Conservation (phyloP, 306 rosid species). For the Pyrus betulifolia region DNA sequence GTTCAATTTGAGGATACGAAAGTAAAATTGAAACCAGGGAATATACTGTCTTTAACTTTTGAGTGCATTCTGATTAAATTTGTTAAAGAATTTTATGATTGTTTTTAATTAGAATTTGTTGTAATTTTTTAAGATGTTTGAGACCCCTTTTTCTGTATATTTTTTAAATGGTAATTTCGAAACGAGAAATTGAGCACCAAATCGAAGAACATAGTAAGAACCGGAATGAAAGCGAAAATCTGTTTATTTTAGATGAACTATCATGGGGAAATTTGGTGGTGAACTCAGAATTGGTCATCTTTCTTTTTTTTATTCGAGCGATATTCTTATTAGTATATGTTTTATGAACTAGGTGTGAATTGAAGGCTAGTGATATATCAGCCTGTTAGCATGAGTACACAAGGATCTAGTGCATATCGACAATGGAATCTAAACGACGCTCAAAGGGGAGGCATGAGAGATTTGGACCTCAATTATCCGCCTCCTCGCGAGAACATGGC, state of each 20-base stretch:
- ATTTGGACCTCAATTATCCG: conserved; percentile 13
- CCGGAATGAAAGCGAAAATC: neutral
- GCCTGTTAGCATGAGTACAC: conserved; percentile 5
- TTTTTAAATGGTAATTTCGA: neutral
- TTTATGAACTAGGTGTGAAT: neutral
- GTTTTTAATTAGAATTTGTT: neutral
- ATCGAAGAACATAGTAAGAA: neutral
- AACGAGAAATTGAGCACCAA: no score
- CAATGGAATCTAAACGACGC: neutral
- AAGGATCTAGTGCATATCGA: neutral
- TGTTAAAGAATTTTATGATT: neutral
- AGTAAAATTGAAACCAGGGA: neutral
- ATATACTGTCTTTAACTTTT: neutral
- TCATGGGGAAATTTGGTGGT: neutral
- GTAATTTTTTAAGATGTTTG: neutral
- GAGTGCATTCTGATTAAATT: neutral
- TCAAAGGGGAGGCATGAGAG: neutral
- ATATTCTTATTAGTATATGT: neutral
- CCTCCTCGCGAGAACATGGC: conserved; percentile 10
- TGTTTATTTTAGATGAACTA: neutral
- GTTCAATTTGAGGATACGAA: neutral
- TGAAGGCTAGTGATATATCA: neutral
- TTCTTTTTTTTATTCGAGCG: neutral
- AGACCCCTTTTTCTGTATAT: neutral
- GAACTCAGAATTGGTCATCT: neutral